Evolutionary conservation across 1,284 basidiomycete species (phyloP).

Genomic region (Caloboletus firmus): DNA sequence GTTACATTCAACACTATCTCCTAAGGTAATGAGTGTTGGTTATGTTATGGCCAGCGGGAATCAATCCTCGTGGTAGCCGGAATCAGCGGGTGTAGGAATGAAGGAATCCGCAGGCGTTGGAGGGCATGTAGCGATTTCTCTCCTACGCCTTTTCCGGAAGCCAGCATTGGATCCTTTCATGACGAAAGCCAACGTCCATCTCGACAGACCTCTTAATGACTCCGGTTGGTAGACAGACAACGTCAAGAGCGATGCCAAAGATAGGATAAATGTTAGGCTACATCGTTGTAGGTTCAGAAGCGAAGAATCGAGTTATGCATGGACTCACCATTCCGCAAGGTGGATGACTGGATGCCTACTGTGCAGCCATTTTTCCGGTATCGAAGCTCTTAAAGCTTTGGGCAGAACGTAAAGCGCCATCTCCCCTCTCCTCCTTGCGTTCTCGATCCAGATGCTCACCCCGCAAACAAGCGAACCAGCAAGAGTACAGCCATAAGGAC

Average conservation of each 20-base stretch:
- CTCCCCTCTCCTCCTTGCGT: conserved; percentile 65
- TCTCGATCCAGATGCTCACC: conserved; percentile 73
- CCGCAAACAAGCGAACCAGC: conserved; percentile 72
- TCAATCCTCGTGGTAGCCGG: conserved; percentile 6
- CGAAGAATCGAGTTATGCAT: not conserved
- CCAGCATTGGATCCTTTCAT: conserved; percentile 56
- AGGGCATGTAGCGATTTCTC: conserved; percentile 26
- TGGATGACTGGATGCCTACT: conserved; percentile 41
- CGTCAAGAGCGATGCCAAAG: conserved; percentile 64
- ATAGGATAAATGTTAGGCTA: conserved; percentile 56
- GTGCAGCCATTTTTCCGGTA: conserved; percentile 54
- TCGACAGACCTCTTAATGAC: conserved; percentile 65
- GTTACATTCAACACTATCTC: not conserved
- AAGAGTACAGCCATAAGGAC: conserved; percentile 65
- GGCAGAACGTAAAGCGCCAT: conserved; percentile 78
- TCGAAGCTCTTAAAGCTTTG: conserved; percentile 58
- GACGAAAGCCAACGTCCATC: conserved; percentile 67
- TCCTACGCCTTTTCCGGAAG: conserved; percentile 47
- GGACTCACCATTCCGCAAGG: conserved; percentile 53
- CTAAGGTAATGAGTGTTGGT: not conserved
- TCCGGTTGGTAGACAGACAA: conserved; percentile 59
- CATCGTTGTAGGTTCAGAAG: conserved; percentile 9
- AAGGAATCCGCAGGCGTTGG: conserved; percentile 18
- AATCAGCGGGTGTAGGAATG: conserved; percentile 1
- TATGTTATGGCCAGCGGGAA: not conserved